A percentile compares a stretch with the other conserved stretches of the same genome.
These are phyloP conservation scores for Xylaria longipes DNA, from an alignment of 495 filamentous ascomycete species.

Conservation along the genomic window DNA sequence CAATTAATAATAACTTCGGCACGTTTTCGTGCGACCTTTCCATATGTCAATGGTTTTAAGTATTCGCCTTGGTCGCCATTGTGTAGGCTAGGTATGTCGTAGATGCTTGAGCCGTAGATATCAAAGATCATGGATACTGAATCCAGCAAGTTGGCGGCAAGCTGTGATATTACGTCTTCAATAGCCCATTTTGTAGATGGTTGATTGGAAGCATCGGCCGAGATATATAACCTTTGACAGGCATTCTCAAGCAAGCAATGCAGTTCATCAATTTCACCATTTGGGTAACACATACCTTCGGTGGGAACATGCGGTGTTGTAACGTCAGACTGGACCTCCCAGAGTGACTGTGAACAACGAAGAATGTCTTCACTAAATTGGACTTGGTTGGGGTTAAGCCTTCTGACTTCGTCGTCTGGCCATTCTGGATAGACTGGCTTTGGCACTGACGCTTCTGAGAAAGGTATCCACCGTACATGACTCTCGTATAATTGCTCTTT, in stretches of 20 bases:
- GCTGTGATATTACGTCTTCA: background rate
- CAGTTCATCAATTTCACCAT: background rate
- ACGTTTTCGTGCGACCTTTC: background rate
- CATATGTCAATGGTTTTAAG: background rate
- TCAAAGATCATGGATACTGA: background rate
- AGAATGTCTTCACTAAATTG: background rate
- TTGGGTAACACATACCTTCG: background rate
- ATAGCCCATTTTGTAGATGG: background rate
- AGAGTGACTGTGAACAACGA: background rate
- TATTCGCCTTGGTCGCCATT: background rate
- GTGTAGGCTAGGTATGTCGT: background rate
- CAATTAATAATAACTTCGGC: background rate
- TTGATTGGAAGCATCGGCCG: background rate
- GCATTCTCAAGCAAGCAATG: background rate
- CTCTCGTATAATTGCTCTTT: background rate
- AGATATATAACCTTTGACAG: background rate
- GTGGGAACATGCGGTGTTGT: background rate
- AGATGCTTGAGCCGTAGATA: background rate
- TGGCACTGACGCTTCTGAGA: background rate
- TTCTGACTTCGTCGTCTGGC: background rate
- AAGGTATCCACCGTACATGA: background rate
- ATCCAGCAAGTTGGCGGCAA: background rate
- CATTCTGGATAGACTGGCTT: background rate
- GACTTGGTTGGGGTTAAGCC: background rate
- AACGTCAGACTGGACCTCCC: background rate